These are phyloP conservation scores for Hanseniaspora jakobsenii DNA, from an alignment of 805 yeast genomes.

Conservation along the genomic window DNA sequence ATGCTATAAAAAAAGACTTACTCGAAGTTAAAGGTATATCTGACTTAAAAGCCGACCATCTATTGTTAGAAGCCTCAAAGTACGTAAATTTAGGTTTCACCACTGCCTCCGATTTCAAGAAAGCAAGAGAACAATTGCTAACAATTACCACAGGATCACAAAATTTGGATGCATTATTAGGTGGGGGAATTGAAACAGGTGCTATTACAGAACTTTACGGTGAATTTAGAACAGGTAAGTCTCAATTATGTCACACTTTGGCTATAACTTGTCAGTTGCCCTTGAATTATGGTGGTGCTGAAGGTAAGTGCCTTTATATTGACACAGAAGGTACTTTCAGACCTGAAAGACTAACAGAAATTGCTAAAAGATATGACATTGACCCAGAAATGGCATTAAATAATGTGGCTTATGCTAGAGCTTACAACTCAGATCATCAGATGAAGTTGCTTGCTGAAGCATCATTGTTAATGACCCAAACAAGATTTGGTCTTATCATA, in stretches of 20 bases:
- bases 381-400: conserved; percentile 90
- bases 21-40: conserved; percentile 80
- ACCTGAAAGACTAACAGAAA: conserved; percentile 77
- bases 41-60: conserved; percentile 85
- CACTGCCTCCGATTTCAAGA: conserved; percentile 89
- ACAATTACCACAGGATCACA: conserved; percentile 93
- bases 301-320: conserved; percentile 89
- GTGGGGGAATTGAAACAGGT: conserved; percentile 97
- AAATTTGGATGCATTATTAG: conserved; percentile 79
- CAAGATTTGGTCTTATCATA: conserved; percentile 75
- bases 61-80: conserved; percentile 71
- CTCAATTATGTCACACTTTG: conserved; percentile 90
- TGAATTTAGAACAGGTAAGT: conserved; percentile 94
- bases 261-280: conserved; percentile 96
- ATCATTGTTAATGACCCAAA: conserved; percentile 90
- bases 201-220: conserved; percentile 94
- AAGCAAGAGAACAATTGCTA: conserved; percentile 77
- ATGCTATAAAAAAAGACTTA: conserved; percentile 74
- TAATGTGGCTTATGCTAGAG: conserved; percentile 94
- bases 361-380: conserved; percentile 82
- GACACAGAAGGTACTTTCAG: conserved; percentile 97
- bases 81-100: conserved; percentile 93
- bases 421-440: conserved; percentile 95
- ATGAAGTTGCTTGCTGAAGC: conserved; percentile 75
- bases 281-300: conserved; percentile 95